These are phyloP conservation scores for Abrus pulchellus DNA, from an alignment of 306 rosid genomes.

Conservation along the genomic window DNA sequence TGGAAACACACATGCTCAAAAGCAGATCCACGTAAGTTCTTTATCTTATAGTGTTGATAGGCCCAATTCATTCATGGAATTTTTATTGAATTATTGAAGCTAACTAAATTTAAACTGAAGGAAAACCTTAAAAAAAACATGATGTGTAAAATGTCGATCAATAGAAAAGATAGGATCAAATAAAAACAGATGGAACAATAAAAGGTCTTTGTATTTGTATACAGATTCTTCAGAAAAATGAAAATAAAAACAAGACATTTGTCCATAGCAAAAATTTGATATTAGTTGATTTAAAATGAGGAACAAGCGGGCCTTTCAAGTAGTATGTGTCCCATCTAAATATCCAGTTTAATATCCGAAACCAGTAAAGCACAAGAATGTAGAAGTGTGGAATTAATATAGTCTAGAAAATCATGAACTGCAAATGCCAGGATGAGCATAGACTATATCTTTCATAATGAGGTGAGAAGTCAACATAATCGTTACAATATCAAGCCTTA, in stretches of 20 bases:
- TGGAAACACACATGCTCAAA: neutral
- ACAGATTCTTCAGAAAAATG: neutral
- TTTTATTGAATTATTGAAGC: neutral
- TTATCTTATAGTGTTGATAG: neutral
- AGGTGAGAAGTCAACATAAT: neutral
- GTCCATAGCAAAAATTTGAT: neutral
- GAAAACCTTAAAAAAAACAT: neutral
- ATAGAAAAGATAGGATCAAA: neutral
- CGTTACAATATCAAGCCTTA: slow-evolving; percentile 23
- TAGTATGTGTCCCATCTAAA: neutral
- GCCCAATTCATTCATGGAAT: neutral
- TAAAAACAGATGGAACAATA: slow-evolving; percentile 5
- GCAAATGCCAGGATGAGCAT: slow-evolving; percentile 4
- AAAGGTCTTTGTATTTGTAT: neutral
- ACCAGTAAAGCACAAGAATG: neutral
- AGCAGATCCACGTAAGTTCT: slow-evolving; percentile 3
- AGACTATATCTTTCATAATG: slow-evolving; percentile 7
- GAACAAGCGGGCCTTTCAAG: neutral
- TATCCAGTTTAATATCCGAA: neutral
- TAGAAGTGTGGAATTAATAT: neutral
- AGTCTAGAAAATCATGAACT: slow-evolving; percentile 1
- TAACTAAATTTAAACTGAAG: neutral
- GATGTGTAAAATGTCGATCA: neutral
- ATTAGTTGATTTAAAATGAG: neutral
- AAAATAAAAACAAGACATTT: neutral